Evolutionary conservation across 2,329 filamentous ascomycete genomes (phyloP).

Genomic region (Stemphylium beticola): DNA sequence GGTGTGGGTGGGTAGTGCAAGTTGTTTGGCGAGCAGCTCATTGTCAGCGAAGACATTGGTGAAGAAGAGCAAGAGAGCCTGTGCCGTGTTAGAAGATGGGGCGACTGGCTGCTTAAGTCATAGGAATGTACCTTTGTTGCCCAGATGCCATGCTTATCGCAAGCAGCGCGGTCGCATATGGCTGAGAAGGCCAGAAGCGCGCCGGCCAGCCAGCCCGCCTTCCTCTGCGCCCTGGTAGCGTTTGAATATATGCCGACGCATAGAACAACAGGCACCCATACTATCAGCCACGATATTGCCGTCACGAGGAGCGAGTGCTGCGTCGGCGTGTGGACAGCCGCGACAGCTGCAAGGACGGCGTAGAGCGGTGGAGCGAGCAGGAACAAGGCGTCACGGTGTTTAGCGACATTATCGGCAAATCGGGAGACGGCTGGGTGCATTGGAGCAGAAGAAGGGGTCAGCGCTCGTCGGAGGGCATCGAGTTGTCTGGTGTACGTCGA

Average conservation of each 20-base stretch:
- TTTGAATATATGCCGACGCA: slow-evolving; percentile 42
- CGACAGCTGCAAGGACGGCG: slow-evolving; percentile 42
- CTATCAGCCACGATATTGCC: slow-evolving; percentile 50
- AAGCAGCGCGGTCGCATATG: slow-evolving; percentile 54
- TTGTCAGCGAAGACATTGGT: slow-evolving; percentile 40
- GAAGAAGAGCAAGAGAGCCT: slow-evolving; percentile 47
- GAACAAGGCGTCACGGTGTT: slow-evolving; percentile 29
- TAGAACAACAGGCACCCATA: slow-evolving; percentile 47
- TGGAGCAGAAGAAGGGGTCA: slow-evolving; percentile 38
- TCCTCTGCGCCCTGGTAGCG: slow-evolving; percentile 31
- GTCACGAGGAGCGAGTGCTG: slow-evolving; percentile 53
- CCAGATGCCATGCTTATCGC: slow-evolving; percentile 53
- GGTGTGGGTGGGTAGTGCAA: slow-evolving; percentile 31
- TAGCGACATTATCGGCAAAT: slow-evolving; percentile 41
- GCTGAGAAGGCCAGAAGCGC: slow-evolving; percentile 50
- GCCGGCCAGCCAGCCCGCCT: slow-evolving; percentile 50
- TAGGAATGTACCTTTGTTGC: slow-evolving; percentile 52
- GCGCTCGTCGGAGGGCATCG: slow-evolving; percentile 44
- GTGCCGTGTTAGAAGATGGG: slow-evolving; percentile 7
- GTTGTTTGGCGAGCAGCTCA: slow-evolving; percentile 31
- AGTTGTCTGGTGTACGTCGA: slow-evolving; percentile 24
- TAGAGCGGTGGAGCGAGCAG: slow-evolving; percentile 45
- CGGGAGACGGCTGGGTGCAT: slow-evolving; percentile 46
- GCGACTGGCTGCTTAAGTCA: not conserved
- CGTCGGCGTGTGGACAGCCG: slow-evolving; percentile 43